Conservation (phyloP, 1,139 yeast genomes). For the Suhomyces wounanorum region DNA sequence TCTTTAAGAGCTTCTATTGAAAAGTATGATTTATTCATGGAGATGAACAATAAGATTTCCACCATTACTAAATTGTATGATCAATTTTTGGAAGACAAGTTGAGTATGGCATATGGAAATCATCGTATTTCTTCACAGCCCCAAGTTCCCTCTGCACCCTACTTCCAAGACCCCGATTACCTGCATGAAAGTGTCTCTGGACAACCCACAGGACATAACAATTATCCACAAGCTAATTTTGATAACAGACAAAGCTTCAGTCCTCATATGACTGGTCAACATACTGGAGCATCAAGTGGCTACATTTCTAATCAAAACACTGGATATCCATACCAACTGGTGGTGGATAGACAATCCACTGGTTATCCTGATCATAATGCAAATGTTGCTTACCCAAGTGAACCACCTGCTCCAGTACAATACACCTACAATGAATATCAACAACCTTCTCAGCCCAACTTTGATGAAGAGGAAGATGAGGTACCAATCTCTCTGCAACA, state of each 20-base stretch:
- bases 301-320: slow-evolving; percentile 12
- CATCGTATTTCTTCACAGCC: slow-evolving; percentile 22
- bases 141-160: slow-evolving; percentile 1
- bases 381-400: neutral
- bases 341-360: neutral
- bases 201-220: slow-evolving; percentile 4
- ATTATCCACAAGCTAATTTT: neutral
- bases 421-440: slow-evolving; percentile 6
- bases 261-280: neutral
- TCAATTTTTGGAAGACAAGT: slow-evolving; percentile 68
- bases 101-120: slow-evolving; percentile 49
- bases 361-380: slow-evolving; percentile 5
- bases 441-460: slow-evolving; percentile 17
- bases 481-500: neutral
- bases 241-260: neutral
- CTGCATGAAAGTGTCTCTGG: slow-evolving; percentile 2
- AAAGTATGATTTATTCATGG: slow-evolving; percentile 70
- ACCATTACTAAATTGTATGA: slow-evolving; percentile 82
- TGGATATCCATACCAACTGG: slow-evolving; percentile 6
- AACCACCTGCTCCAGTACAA: neutral
- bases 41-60: slow-evolving; percentile 78
- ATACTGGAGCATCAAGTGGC: slow-evolving; percentile 1
- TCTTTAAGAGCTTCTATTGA: slow-evolving; percentile 64
- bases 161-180: slow-evolving; percentile 2
- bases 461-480: slow-evolving; percentile 13